Conservation (phyloP, 495 filamentous ascomycete genomes). For the Podospora pseudoanserina region DNA sequence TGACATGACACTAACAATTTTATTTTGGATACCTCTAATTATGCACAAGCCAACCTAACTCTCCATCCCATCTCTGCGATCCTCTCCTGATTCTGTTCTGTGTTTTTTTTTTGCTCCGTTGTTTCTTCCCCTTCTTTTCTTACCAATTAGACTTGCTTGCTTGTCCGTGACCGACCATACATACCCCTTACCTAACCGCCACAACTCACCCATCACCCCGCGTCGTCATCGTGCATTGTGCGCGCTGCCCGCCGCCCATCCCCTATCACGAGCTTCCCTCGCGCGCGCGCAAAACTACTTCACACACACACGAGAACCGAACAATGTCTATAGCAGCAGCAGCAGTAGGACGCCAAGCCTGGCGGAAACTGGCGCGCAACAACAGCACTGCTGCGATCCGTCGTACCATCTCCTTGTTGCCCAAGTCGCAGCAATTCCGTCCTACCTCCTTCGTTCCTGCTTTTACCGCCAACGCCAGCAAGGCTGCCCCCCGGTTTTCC, state of each 20-base stretch:
- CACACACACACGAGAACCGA: constrained; percentile 7
- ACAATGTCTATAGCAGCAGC: constrained; percentile 26
- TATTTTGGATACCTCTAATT: constrained; percentile 14
- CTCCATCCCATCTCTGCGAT: neutral
- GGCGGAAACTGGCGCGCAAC: constrained; percentile 32
- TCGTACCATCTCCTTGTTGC: constrained; percentile 1
- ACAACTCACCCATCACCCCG: neutral
- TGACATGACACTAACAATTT: constrained; percentile 25
- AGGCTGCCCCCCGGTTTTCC: constrained; percentile 4
- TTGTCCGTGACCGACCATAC: neutral
- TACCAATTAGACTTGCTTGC: neutral
- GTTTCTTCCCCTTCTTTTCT: constrained; percentile 5
- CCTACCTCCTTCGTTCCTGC: constrained; percentile 8
- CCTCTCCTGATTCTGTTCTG: neutral
- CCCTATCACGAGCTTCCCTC: neutral
- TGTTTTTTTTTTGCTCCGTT: neutral
- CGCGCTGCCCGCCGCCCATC: neutral
- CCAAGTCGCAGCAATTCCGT: constrained; percentile 2
- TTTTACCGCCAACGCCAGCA: constrained; percentile 10
- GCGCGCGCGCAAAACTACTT: neutral
- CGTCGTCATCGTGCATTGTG: constrained; percentile 22
- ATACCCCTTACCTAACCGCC: constrained; percentile 2
- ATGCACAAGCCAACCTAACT: neutral
- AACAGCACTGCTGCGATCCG: neutral
- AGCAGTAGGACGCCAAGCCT: constrained; percentile 31